Evolutionary conservation across 1,284 basidiomycete species (phyloP), one percentile per base, ranked within the genome.

Genomic region (Lentinus polychrous): DNA sequence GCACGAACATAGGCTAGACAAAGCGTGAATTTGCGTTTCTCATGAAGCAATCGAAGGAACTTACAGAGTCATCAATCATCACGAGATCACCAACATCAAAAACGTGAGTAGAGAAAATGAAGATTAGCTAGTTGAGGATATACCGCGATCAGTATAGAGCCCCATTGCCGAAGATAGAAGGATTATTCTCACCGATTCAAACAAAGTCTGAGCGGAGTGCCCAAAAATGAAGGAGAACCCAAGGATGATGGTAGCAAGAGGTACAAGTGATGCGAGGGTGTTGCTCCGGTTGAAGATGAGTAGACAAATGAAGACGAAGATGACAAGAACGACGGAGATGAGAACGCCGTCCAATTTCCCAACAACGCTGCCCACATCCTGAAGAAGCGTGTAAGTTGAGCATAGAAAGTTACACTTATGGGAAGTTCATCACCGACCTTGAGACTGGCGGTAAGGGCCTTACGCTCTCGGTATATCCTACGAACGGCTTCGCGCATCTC

Each of bases 401-500:
- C 12, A 48, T 14, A 36, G 20, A 36, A 11, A 12, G 20, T 17
- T 7, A 35, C n/a, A 22, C 2, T 24, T 10, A 43, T 20, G 11
- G 15, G 15, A n/a, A 6, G 32, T 17, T 14, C 12, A 8, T 14
- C 4, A 44, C 56, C n/a, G 18, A 81, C 83, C 72, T 88, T 87
- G 42, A 90, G 68, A 58, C 83, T 80, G 14, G 84, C 75, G 1
- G 78, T 79, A 32, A 92, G 68, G 2, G 85, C 73, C 57, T 87
- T 88, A 17, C 88, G 75, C 63, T 92, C 89, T 45, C 78, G 72
- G 60, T 91, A 92, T 45, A 92, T 91, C 27, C 86, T 71, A 57
- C 89, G 83, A 2, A 92, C 89, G 1, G 84, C 86, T 59, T 89
- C 85, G 38, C 89, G 78, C 87, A 92, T 92, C 67, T 92, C 89